phyloP scores from a whole-genome alignment of 2,329 filamentous ascomycete genomes.

The Paradendryphiella salina region DNA sequence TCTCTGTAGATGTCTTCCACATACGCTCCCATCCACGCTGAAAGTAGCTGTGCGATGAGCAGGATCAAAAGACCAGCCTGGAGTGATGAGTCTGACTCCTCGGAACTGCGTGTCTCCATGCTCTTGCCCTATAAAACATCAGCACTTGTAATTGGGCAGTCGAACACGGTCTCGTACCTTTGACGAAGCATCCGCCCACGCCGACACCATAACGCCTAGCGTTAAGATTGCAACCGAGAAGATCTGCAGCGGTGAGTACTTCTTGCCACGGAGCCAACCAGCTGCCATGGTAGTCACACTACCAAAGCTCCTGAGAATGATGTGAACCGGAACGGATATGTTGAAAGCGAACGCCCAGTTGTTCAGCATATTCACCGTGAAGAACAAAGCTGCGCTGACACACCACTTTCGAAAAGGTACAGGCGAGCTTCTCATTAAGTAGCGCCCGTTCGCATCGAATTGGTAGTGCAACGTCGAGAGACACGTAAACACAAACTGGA shows the following conservation, averaged over 20 bases:
- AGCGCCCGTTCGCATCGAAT: conserved; percentile 60
- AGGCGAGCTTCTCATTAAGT: conserved; percentile 74
- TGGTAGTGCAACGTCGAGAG: conserved; percentile 56
- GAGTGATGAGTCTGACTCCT: conserved; percentile 54
- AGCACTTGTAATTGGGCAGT: conserved; percentile 9
- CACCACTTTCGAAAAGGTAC: conserved; percentile 86
- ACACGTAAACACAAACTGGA: conserved; percentile 65
- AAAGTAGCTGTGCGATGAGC: conserved; percentile 84
- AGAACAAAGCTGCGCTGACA: conserved; percentile 87
- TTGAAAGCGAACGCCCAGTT: conserved; percentile 97
- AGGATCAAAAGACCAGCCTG: conserved; percentile 77
- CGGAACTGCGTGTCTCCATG: conserved; percentile 48
- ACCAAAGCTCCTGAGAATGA: conserved; percentile 91
- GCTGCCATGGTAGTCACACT: conserved; percentile 94
- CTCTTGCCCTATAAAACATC: conserved; percentile 47
- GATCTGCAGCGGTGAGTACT: conserved; percentile 78
- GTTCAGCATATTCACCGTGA: conserved; percentile 91
- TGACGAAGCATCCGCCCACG: conserved; percentile 82
- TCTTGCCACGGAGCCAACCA: conserved; percentile 84
- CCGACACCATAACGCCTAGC: conserved; percentile 80
- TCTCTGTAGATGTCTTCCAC: conserved; percentile 85
- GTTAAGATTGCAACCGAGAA: conserved; percentile 82
- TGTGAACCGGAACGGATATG: conserved; percentile 95
- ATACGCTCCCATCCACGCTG: conserved; percentile 92
- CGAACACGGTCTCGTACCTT: conserved; percentile 62